A percentile compares a stretch with the other conserved stretches of the same genome.
These are phyloP conservation scores for Xylariaceae sp. DNA, from an alignment of 2,329 filamentous ascomycete genomes.

Conservation along the genomic window DNA sequence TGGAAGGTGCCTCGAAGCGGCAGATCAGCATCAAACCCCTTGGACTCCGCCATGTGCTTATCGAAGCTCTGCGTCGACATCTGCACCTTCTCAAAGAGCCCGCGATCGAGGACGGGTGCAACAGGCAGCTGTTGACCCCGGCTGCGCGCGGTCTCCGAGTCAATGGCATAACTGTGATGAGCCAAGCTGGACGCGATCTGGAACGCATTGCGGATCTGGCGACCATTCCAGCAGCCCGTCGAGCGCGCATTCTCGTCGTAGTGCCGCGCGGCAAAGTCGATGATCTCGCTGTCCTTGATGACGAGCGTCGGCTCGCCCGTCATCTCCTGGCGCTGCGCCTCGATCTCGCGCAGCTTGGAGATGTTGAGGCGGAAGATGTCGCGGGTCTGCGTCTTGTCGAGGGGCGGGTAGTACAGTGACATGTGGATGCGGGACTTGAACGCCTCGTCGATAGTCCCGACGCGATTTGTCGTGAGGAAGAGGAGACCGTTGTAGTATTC, in stretches of 20 bases:
- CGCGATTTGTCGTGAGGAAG: constrained; percentile 41
- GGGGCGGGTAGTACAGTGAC: constrained; percentile 31
- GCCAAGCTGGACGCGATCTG: constrained; percentile 33
- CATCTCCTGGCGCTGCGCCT: constrained; percentile 30
- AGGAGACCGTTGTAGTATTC: constrained; percentile 38
- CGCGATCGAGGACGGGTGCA: constrained; percentile 32
- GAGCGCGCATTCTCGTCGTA: constrained; percentile 26
- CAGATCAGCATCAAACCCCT: constrained; percentile 30
- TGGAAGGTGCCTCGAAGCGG: constrained; percentile 30
- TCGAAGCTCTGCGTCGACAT: constrained; percentile 40
- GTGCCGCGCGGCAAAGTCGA: constrained; percentile 32
- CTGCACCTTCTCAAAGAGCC: constrained; percentile 37
- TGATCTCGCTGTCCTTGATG: constrained; percentile 31
- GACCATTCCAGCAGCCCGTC: constrained; percentile 28
- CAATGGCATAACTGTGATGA: constrained; percentile 30
- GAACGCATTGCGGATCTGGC: constrained; percentile 32
- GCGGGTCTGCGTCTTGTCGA: constrained; percentile 33
- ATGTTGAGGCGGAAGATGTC: constrained; percentile 39
- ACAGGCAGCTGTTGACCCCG: constrained; percentile 30
- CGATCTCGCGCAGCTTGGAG: constrained; percentile 32
- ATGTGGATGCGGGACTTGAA: constrained; percentile 39
- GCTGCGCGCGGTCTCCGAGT: constrained; percentile 25
- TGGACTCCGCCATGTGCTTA: constrained; percentile 36
- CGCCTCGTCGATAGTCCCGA: constrained; percentile 39
- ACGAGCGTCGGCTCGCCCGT: constrained; percentile 30